Conservation (phyloP, 257 asterid species). For the Salvia hispanica region DNA sequence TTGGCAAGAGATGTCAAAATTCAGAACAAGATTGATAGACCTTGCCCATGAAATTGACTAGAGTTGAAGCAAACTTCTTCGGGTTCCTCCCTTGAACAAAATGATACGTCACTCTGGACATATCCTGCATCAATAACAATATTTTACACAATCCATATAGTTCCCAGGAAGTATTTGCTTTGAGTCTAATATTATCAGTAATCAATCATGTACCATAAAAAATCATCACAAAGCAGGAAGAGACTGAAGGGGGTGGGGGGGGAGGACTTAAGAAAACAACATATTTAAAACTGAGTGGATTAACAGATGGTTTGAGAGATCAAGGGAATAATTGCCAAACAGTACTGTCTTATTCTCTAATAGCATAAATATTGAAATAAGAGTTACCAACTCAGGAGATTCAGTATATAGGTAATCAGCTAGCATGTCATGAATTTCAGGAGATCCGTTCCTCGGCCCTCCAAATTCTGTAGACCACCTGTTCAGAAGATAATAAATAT, state of each 20-base stretch:
- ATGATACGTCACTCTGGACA: constrained; percentile 86
- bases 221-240: constrained; percentile 1
- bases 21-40: constrained; percentile 39
- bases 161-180: constrained; percentile 7
- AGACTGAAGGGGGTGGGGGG: background rate
- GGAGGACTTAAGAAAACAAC: background rate
- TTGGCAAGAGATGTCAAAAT: constrained; percentile 7
- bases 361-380: constrained; percentile 24
- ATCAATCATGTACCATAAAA: background rate
- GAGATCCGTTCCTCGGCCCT: constrained; percentile 72
- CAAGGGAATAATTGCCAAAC: constrained; percentile 8
- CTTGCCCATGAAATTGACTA: constrained; percentile 93
- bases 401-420: constrained; percentile 86
- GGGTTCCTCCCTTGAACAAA: constrained; percentile 84
- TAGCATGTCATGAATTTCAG: constrained; percentile 91
- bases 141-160: constrained; percentile 22
- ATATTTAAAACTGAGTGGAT: constrained; percentile 6
- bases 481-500: constrained; percentile 29
- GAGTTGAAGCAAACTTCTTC: constrained; percentile 80
- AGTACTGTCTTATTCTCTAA: constrained; percentile 10
- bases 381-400: constrained; percentile 87
- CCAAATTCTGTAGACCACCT: constrained; percentile 98
- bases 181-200: constrained; percentile 1
- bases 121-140: constrained; percentile 59
- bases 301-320: background rate